Evolutionary conservation across 2,329 filamentous ascomycete species (phyloP).

Genomic region (Laburnicola sp.): DNA sequence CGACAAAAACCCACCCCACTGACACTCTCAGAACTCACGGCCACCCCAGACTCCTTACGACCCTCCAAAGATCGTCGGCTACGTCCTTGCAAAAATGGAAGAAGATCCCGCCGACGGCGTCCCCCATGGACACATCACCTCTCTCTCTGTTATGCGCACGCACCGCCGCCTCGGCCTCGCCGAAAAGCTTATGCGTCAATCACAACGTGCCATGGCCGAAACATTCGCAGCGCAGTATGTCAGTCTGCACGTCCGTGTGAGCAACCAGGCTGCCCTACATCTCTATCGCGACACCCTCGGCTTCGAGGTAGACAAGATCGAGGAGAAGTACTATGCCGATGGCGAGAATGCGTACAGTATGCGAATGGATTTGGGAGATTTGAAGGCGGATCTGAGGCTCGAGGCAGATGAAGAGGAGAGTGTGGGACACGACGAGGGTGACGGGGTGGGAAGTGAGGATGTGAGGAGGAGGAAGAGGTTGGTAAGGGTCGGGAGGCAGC

Average conservation of each 20-base stretch:
- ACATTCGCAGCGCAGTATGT: constrained; percentile 91
- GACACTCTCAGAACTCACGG: constrained; percentile 63
- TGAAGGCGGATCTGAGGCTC: constrained; percentile 58
- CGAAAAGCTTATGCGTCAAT: constrained; percentile 97
- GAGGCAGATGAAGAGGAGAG: constrained; percentile 44
- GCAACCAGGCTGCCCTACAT: constrained; percentile 86
- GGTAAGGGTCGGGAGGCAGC: constrained; percentile 75
- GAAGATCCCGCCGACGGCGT: constrained; percentile 91
- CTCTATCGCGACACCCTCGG: constrained; percentile 91
- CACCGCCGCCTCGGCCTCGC: constrained; percentile 88
- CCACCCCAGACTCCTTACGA: constrained; percentile 78
- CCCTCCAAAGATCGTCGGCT: constrained; percentile 96
- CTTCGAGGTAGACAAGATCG: constrained; percentile 84
- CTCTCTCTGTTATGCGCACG: constrained; percentile 92
- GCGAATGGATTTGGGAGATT: constrained; percentile 74
- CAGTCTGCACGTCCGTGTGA: constrained; percentile 91
- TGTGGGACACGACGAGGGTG: constrained; percentile 42
- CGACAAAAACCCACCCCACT: background rate
- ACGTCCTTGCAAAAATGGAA: constrained; percentile 99
- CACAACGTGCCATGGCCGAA: constrained; percentile 95
- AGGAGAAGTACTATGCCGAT: constrained; percentile 93
- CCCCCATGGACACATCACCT: constrained; percentile 95
- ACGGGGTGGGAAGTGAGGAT: constrained; percentile 41
- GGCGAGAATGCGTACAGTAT: constrained; percentile 96
- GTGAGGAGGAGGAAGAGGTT: constrained; percentile 56